Evolutionary conservation across 495 filamentous ascomycete genomes (phyloP), one percentile per base, ranked within the genome.

Genomic region (Trypethelium eluteriae): DNA sequence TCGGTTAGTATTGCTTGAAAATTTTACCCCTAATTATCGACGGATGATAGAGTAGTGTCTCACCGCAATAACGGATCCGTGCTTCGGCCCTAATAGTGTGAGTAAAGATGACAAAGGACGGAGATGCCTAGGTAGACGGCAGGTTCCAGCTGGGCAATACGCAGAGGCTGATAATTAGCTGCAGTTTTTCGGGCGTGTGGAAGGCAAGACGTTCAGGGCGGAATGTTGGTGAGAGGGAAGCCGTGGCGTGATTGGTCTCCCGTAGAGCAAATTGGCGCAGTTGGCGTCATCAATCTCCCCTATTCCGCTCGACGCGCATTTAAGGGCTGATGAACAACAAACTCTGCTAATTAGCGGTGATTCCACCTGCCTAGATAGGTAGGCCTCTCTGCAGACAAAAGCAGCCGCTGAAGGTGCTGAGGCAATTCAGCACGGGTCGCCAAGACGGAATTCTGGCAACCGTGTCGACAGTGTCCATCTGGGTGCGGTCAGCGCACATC

Each of bases 131-230:
- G 18, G 18, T 7, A 7, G 5, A 18, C 32, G 53, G 53, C 10
- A 59, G 5, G 7, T 36, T 36, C 53, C 53, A 59, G 18, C 18
- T 59, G 53, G 7, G 18, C 32, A 59, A 59, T 32, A 59, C 53
- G 32, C 32, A 32, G 25, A 59, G 53, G 53, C 53, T 59, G 53
- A 59, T 59, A 59, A 59, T 59, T 59, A 59, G 53, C 53, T 59
- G 32, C 32, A 59, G 53, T 59, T 59, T 32, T 36, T 44, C 25
- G 41, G 14, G 41, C 41, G 14, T 7, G 14, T 44, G 41, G 41
- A 14, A 18, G 10, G 5, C 2, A 35, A 35, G 53, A 59, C 14
- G 53, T 7, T 36, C 32, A 59, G 18, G 53, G 53, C 53, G 53
- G 11, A 5, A 10, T 59, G 53, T 59, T 59, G 53, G 53, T 59